Evolutionary conservation across 371 early-diverging fungal genomes (phyloP), one percentile per base, ranked within the genome.

Genomic region (Mortierella sp.): DNA sequence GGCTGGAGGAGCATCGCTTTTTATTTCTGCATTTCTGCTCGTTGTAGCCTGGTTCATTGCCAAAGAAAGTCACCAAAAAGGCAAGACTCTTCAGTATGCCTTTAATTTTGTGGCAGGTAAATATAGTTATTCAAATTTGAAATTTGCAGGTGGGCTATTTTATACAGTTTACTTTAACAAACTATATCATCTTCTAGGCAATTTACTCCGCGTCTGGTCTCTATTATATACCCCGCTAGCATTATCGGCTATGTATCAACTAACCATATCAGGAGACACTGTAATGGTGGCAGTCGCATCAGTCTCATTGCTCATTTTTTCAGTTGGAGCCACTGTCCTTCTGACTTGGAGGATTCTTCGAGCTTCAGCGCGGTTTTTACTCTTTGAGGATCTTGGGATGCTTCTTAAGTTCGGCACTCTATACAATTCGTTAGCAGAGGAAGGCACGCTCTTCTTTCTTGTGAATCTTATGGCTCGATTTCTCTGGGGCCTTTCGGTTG

Each of bases 341-440:
- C 28, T 80, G 23, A 80, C 81, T 0, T 75, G 81, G 81, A 63
- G 72, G 23, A 71, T 75, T 10, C 58, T 80, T 19, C 63, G 61
- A 2, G 75, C 71, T 0, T 70, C 81, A 0, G 26, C 65, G 23
- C 61, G 31, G 29, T 49, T 59, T 28, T 28, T 61, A 5, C 68
- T 75, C 7, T 87, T 84, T 53, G 85, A 86, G 2, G 88, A 88
- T 59, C 57, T 84, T 10, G 83, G 82, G 1, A 63, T 85, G 1
- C 66, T 89, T 8, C 81, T 87, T 49, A 85, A 86, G 13, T 87
- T 83, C 32, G 88, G 88, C 4, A 75, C 86, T 0, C 64, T 89
- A 1, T 89, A 89, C 78, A 88, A 87, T 71, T 82, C 82, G 2
- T 83, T 84, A 35, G 84, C 85, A 0, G 88, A 89, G 35, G 87